Evolutionary conservation across 1,284 basidiomycete genomes (phyloP).

Genomic region (Papiliotrema fonsecae): DNA sequence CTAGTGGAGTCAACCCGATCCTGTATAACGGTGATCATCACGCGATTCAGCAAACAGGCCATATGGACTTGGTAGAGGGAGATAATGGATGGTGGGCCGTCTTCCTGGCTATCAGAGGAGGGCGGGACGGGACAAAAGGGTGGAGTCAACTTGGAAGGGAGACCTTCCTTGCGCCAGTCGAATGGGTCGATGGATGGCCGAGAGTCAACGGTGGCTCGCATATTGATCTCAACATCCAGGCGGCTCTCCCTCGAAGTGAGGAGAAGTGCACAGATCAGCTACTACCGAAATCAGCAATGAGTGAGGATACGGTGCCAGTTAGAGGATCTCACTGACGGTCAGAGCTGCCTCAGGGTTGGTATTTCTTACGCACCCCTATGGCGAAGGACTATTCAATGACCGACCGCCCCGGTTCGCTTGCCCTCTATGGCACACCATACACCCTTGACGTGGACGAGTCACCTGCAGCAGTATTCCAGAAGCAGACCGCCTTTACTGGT

Average conservation of each 20-base stretch:
- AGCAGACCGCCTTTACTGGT: conserved; percentile 13
- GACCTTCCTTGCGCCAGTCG: conserved; percentile 19
- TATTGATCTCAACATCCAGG: not conserved
- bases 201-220: conserved; percentile 13
- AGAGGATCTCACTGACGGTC: not conserved
- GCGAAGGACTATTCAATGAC: not conserved
- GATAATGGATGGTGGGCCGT: conserved; percentile 24
- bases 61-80: conserved; percentile 24
- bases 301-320: not conserved
- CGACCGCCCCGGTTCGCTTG: not conserved
- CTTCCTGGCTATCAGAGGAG: conserved; percentile 17
- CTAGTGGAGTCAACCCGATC: conserved; percentile 12
- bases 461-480: conserved; percentile 11
- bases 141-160: conserved; percentile 18
- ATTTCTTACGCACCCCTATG: conserved; percentile 14
- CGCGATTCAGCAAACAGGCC: conserved; percentile 16
- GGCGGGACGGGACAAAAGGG: not conserved
- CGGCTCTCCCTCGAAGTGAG: not conserved
- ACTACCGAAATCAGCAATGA: not conserved
- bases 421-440: conserved; percentile 4
- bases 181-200: conserved; percentile 26
- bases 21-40: conserved; percentile 15
- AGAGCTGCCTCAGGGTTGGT: conserved; percentile 9
- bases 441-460: conserved; percentile 13
- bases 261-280: not conserved